A percentile compares a stretch with the other conserved stretches of the same genome.
Evolutionary conservation across 2,329 filamentous ascomycete species (phyloP).

Genomic region (Pseudophaeomoniella oleicola): DNA sequence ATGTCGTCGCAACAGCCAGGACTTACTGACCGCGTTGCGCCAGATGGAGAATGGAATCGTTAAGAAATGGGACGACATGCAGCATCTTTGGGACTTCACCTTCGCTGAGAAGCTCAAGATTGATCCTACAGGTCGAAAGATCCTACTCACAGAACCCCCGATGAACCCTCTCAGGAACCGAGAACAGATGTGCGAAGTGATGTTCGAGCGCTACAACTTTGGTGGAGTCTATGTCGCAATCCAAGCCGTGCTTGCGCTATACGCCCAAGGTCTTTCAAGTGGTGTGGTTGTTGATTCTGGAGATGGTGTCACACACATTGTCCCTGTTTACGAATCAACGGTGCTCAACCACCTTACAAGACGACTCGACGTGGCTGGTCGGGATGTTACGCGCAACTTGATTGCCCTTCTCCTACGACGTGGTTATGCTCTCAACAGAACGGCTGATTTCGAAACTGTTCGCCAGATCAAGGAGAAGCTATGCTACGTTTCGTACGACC

Average conservation of each 20-base stretch:
- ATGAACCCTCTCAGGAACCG: slow-evolving; percentile 97
- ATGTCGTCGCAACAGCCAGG: slow-evolving; percentile 4
- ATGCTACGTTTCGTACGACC: slow-evolving; percentile 96
- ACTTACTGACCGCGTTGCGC: slow-evolving; percentile 3
- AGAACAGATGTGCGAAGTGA: slow-evolving; percentile 96
- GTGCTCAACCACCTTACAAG: slow-evolving; percentile 94
- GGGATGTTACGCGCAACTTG: slow-evolving; percentile 95
- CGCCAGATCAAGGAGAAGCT: slow-evolving; percentile 99
- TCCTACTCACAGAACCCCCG: slow-evolving; percentile 89
- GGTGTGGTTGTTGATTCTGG: slow-evolving; percentile 98
- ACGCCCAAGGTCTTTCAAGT: slow-evolving; percentile 83
- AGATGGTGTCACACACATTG: slow-evolving; percentile 96
- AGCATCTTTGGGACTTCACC: slow-evolving; percentile 98
- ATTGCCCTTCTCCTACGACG: slow-evolving; percentile 87
- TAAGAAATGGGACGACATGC: slow-evolving; percentile 99
- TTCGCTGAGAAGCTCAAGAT: slow-evolving; percentile 96
- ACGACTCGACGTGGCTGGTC: slow-evolving; percentile 84
- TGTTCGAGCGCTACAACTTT: slow-evolving; percentile 96
- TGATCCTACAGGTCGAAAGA: slow-evolving; percentile 84
- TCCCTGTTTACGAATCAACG: slow-evolving; percentile 95
- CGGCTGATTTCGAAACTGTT: slow-evolving; percentile 96
- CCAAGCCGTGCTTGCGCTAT: slow-evolving; percentile 87
- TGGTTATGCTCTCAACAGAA: slow-evolving; percentile 93
- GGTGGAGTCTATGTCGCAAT: slow-evolving; percentile 97
- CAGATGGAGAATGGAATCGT: slow-evolving; percentile 99